Evolutionary conservation across 2,329 filamentous ascomycete genomes (phyloP).

Genomic region (Aurifilum marmelostoma): DNA sequence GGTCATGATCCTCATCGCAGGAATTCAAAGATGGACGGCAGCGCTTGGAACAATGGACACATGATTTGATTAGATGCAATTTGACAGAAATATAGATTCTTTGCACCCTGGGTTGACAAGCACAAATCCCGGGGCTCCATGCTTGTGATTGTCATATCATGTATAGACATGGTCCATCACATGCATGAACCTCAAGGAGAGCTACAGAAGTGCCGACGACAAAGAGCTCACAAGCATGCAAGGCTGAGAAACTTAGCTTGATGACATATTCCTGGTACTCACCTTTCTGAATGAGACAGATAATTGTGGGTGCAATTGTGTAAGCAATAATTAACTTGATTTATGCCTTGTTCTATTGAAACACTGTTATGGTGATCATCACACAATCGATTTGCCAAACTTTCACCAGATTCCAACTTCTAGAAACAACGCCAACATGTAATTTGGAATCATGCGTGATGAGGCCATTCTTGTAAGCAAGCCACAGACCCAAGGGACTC

Average conservation of each 20-base stretch:
- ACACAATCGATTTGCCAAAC: neutral
- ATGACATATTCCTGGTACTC: no score
- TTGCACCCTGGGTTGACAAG: no score
- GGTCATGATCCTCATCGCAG: no score
- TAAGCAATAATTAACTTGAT: no score
- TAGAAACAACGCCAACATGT: neutral
- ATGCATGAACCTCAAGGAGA: neutral
- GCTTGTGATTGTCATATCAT: neutral
- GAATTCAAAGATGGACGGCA: no score
- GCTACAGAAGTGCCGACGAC: neutral
- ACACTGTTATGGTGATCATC: neutral
- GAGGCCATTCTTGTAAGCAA: neutral
- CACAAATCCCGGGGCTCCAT: no score
- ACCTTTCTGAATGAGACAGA: no score
- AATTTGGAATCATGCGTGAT: neutral
- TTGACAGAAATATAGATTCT: no score
- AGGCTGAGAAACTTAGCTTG: neutral
- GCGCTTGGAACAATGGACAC: no score
- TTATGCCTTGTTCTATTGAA: neutral
- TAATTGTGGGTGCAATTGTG: no score
- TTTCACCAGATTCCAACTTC: neutral
- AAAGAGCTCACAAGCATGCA: neutral
- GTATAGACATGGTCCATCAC: neutral
- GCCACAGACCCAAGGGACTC: neutral
- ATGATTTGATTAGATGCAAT: no score